Base-by-base conservation (phyloP, 768 basidiomycete species). In the Russula sp. region DNA sequence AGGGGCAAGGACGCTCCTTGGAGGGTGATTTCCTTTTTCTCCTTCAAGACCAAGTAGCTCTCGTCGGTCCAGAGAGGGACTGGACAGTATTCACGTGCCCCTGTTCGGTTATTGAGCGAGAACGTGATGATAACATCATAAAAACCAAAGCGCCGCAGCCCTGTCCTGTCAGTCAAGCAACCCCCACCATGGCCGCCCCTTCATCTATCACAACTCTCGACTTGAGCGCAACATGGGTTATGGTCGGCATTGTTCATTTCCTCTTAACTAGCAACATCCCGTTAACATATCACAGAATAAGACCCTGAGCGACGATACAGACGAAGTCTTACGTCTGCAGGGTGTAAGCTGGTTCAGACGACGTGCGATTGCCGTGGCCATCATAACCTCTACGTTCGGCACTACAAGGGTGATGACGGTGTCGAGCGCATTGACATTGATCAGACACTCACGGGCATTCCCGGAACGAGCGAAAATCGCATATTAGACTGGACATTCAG, bases 1-100 rank as follows among this genome's bases (percentile, higher is more conserved):
- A 81, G 82, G 65, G 92, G 91, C 8, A 92, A 88, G 67, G 89
- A 90, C 68, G 88, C 90, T 2, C 71, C 80, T 0, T 94, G 92
- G 92, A 86, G 79, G 69, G 83, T 90, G 22, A 76, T 90, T 57
- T 90, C 88, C 1, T 24, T 92, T 28, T 91, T 90, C 61, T 67
- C 71, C 8, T 69, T 74, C 26, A 75, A 71, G 65, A 24, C 38
- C 49, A 46, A 65, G n/a, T 57, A 65, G 46, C 18, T 42, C 24
- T 11, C 14, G 16, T 20, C 40, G 14, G 42, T 28, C 13, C 6
- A 54, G 54, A 20, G 34, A 36, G 34, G 34, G 10, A 46, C 48
- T 26, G 11, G 22, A n/a, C 22, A 24, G 46, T 48, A 49, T 49
- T 49, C 48, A 49, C 48, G 11, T 46, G 48, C 48, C 8, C 10